These are phyloP conservation scores for Rhododendron ovatum DNA, from an alignment of 148 eudicot genomes.

Conservation along the genomic window DNA sequence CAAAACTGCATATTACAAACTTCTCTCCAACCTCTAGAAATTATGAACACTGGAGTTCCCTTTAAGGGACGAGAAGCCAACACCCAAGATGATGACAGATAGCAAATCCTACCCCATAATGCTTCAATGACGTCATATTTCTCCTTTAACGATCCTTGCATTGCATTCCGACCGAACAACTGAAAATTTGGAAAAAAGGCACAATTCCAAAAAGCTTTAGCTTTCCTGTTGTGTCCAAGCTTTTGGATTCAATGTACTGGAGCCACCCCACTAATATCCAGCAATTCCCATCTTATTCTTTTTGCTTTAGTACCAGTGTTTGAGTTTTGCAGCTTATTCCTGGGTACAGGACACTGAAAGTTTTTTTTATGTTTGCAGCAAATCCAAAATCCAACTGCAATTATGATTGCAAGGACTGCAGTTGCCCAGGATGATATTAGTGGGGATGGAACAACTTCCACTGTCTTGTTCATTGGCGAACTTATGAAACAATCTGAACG, in stretches of 20 bases:
- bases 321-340: neutral
- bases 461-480: slow-evolving; percentile 96
- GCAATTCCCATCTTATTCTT: neutral
- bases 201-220: neutral
- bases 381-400: slow-evolving; percentile 97
- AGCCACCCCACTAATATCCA: neutral
- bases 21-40: neutral
- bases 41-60: neutral
- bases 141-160: neutral
- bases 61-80: neutral
- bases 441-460: slow-evolving; percentile 97
- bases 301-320: neutral
- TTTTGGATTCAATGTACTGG: neutral
- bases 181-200: neutral
- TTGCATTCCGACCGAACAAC: neutral
- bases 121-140: neutral
- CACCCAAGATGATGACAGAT: neutral
- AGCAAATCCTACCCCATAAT: neutral
- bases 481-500: slow-evolving; percentile 98
- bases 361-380: slow-evolving; percentile 47
- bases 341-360: neutral
- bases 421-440: slow-evolving; percentile 99
- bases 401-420: slow-evolving; percentile 99
- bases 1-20: neutral
- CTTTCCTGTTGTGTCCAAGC: neutral